Evolutionary conservation across 129 eudicot species (phyloP).

Genomic region (Sambucus nigra): DNA sequence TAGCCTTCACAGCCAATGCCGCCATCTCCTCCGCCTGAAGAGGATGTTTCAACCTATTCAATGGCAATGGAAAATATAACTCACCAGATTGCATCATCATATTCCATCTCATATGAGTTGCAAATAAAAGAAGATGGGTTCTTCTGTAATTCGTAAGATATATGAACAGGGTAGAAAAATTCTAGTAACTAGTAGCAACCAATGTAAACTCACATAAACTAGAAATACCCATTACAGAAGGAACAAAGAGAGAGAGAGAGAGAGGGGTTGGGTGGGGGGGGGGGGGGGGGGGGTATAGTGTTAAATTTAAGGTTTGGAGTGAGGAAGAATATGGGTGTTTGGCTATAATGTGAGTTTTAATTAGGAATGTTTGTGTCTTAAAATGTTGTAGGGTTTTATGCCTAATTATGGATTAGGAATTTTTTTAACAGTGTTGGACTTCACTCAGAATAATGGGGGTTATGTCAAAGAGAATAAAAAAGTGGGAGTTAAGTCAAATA

Average conservation of each 20-base stretch:
- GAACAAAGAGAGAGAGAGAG: neutral
- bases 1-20: slow-evolving; percentile 84
- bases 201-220: slow-evolving; percentile 60
- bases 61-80: slow-evolving; percentile 60
- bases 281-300: too few species aligned
- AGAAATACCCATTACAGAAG: slow-evolving; percentile 62
- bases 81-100: slow-evolving; percentile 69
- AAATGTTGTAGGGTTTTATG: too few species aligned
- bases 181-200: slow-evolving; percentile 73
- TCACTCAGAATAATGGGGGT: too few species aligned
- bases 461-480: too few species aligned
- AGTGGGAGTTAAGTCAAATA: too few species aligned
- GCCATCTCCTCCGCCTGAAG: slow-evolving; percentile 85
- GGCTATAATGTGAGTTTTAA: neutral
- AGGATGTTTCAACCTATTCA: slow-evolving; percentile 35
- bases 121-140: slow-evolving; percentile 55
- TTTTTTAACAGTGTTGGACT: too few species aligned
- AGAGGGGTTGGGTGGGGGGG: too few species aligned
- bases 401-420: too few species aligned
- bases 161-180: slow-evolving; percentile 57
- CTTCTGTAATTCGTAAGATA: slow-evolving; percentile 46
- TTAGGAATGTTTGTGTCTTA: neutral
- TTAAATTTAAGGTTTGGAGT: slow-evolving; percentile 8
- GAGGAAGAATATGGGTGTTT: slow-evolving; percentile 6
- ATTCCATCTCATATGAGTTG: slow-evolving; percentile 81